Evolutionary conservation across 352 stramenopile species (phyloP).

Genomic region (Hyaloperonospora arabidopsidis): DNA sequence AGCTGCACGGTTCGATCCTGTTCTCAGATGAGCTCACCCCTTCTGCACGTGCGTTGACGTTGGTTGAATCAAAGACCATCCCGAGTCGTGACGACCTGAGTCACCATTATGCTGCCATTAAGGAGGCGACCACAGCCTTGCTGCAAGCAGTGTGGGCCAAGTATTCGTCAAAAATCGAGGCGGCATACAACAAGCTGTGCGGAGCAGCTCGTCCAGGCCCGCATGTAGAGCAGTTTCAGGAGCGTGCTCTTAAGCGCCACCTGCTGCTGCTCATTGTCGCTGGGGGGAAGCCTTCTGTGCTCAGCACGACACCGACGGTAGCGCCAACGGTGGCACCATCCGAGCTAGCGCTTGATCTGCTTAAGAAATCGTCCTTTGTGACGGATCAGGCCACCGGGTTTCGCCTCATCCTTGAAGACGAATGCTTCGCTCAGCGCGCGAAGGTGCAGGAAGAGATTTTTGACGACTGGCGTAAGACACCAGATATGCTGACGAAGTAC

Average conservation of each 20-base stretch:
- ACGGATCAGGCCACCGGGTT: conserved; percentile 57
- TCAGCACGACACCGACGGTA: conserved; percentile 37
- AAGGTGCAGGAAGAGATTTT: conserved; percentile 67
- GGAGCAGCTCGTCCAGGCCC: conserved; percentile 35
- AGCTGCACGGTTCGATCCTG: conserved; percentile 58
- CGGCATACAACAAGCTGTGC: conserved; percentile 48
- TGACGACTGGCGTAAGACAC: conserved; percentile 58
- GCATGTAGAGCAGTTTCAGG: conserved; percentile 65
- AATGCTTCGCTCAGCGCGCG: conserved; percentile 42
- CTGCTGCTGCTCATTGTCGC: conserved; percentile 55
- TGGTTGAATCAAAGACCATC: conserved; percentile 52
- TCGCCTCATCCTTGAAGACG: conserved; percentile 56
- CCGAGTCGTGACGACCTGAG: conserved; percentile 52
- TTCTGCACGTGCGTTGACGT: conserved; percentile 50
- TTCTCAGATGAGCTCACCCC: conserved; percentile 62
- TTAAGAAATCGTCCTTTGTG: conserved; percentile 63
- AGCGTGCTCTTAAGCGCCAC: conserved; percentile 60
- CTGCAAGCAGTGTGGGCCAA: conserved; percentile 64
- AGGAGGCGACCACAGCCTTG: conserved; percentile 54
- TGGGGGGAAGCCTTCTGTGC: conserved; percentile 39
- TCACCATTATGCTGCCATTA: conserved; percentile 61
- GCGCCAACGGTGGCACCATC: conserved; percentile 35
- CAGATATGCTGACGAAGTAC: conserved; percentile 76
- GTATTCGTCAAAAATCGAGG: conserved; percentile 53
- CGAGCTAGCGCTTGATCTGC: conserved; percentile 46